Evolutionary conservation across 345 rosid species (phyloP), one percentile per base, ranked within the genome.

Genomic region (Salix exigua): DNA sequence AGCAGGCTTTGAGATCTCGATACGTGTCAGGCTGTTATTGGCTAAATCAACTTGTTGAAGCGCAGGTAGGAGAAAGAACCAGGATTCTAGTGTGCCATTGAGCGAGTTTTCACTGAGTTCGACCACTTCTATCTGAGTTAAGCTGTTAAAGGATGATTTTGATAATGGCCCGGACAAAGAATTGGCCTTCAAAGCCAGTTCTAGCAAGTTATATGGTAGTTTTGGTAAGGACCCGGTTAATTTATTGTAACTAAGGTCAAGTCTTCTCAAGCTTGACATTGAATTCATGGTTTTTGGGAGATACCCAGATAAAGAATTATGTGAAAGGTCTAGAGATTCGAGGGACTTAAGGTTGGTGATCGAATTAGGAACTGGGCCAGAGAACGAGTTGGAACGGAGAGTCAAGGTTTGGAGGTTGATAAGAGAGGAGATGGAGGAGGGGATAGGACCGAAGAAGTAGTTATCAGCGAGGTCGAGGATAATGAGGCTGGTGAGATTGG

Each of bases 51-150:
- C 85, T 61, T 95, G 97, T 67, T 95, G 99, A 65, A 95, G 64
- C 18, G 89, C 88, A 16, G 96, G 91, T 4, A 89, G 73, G 11
- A 83, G 87, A 13, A 95, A 88, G 84, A 95, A 89, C 99, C 99
- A 95, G 1, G 90, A 66, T 73, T 83, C 88, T 0, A 95, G 83
- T 2, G 85, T 83, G 35, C 99, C 97, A 9, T 86, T 62, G 82
- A 95, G 78, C 28, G 91, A 90, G 88, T 93, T 95, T 70, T 91
- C 93, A 1, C 93, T 83, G 73, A 95, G 93, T 77, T 95, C 99
- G 69, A 91, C 73, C 5, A 95, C 93, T 78, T 86, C 97, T 21
- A 95, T 66, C 86, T 80, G 92, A 76, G 84, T 77, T 77, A 88
- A 73, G 77, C 89, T 88, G 14, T 84, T 87, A 71, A 95, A 95